These are phyloP conservation scores for Chlorella sp. DNA, from an alignment of 139 green algal genomes.

Conservation along the genomic window DNA sequence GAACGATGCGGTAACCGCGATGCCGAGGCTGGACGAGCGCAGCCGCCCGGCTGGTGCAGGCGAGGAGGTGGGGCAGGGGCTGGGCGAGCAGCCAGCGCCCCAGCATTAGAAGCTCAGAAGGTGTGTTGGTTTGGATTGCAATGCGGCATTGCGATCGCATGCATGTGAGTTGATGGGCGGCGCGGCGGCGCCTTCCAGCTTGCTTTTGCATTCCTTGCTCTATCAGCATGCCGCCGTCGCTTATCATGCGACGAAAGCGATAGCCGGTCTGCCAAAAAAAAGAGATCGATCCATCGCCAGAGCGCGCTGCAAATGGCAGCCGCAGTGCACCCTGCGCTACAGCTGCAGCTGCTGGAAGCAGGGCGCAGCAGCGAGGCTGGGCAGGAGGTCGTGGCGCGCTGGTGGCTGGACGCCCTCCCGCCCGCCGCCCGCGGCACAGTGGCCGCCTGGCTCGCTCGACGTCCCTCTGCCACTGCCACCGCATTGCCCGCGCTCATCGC, in stretches of 20 bases:
- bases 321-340: too few species aligned
- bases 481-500: not conserved
- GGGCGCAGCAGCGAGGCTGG: too few species aligned
- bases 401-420: too few species aligned
- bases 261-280: not conserved
- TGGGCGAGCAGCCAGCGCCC: slow-evolving; percentile 1
- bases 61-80: not conserved
- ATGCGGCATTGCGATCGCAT: not conserved
- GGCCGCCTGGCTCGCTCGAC: too few species aligned
- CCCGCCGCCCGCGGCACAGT: too few species aligned
- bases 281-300: too few species aligned
- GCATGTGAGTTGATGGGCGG: not conserved
- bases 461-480: too few species aligned
- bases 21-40: not conserved
- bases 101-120: not conserved
- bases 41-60: not conserved
- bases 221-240: not conserved
- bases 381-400: too few species aligned
- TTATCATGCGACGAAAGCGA: not conserved
- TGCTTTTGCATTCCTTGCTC: not conserved
- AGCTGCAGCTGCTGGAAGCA: too few species aligned
- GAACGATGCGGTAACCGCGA: not conserved
- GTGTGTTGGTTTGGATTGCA: not conserved
- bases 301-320: too few species aligned
- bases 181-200: not conserved